phyloP scores from a whole-genome alignment of 1,284 basidiomycete species.

The Ceratorhiza oryzae-sativae region DNA sequence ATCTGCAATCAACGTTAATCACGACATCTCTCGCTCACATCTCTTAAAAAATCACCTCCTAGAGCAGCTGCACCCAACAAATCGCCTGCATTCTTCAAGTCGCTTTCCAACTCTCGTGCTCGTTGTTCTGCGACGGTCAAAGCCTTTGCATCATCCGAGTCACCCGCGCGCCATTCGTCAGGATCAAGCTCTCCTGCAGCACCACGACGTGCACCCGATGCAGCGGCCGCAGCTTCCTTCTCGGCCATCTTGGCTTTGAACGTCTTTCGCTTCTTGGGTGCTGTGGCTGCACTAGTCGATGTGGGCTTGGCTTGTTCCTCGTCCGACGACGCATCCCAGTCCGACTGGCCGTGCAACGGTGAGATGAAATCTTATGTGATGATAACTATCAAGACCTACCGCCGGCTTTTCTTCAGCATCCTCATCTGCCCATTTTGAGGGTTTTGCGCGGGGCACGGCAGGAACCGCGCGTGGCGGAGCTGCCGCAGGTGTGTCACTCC shows the following conservation, averaged over 20 bases:
- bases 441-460: slow-evolving; percentile 45
- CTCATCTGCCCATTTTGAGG: slow-evolving; percentile 77
- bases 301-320: slow-evolving; percentile 64
- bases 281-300: slow-evolving; percentile 59
- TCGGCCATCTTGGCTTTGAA: slow-evolving; percentile 89
- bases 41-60: slow-evolving; percentile 59
- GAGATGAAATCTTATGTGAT: not conserved
- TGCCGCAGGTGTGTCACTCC: slow-evolving; percentile 57
- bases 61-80: slow-evolving; percentile 75
- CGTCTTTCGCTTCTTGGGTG: slow-evolving; percentile 88
- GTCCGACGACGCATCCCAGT: slow-evolving; percentile 92
- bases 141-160: slow-evolving; percentile 66
- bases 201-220: slow-evolving; percentile 52
- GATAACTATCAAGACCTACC: slow-evolving; percentile 58
- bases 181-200: slow-evolving; percentile 49
- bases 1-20: slow-evolving; percentile 52
- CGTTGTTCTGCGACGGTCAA: slow-evolving; percentile 78
- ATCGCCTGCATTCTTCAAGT: slow-evolving; percentile 82
- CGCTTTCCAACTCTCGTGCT: slow-evolving; percentile 82
- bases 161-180: slow-evolving; percentile 45
- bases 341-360: slow-evolving; percentile 63
- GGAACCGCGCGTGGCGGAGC: slow-evolving; percentile 53
- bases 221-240: slow-evolving; percentile 72
- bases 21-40: not conserved
- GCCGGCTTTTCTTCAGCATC: slow-evolving; percentile 72